Evolutionary conservation across 2,329 filamentous ascomycete genomes (phyloP).

Genomic region (Amesomyces nigricolor): DNA sequence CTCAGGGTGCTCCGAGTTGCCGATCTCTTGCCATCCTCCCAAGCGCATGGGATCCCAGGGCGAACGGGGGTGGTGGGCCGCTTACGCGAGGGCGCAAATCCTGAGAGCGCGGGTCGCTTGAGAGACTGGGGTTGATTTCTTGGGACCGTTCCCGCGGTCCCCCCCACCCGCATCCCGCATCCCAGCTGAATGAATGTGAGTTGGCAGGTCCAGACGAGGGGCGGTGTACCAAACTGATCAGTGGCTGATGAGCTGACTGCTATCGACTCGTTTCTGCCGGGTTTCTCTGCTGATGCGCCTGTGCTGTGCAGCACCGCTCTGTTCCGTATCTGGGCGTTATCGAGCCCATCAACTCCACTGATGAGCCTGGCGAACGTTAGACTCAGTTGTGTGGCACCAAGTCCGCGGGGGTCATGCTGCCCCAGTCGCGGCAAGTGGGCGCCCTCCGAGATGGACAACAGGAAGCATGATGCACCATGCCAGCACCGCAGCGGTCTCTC

Average conservation of each 20-base stretch:
- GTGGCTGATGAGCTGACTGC: not conserved
- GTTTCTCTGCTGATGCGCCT: not conserved
- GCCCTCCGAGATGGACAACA: not conserved
- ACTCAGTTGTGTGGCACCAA: conserved; percentile 1
- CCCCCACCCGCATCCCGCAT: conserved; percentile 11
- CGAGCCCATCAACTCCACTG: not conserved
- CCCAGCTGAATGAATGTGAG: not conserved
- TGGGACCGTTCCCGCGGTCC: conserved; percentile 3
- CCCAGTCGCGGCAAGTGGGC: not conserved
- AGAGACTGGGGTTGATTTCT: conserved; percentile 5
- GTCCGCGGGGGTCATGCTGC: conserved; percentile 2
- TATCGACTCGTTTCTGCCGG: not conserved
- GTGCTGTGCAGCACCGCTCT: not conserved
- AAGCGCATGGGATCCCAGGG: conserved; percentile 14
- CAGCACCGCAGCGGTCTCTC: not conserved
- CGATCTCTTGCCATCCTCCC: conserved; percentile 11
- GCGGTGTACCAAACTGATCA: not conserved
- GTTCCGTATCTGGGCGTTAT: not conserved
- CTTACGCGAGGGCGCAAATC: conserved; percentile 16
- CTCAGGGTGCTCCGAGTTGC: not conserved
- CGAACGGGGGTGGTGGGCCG: conserved; percentile 6
- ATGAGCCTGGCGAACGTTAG: not conserved
- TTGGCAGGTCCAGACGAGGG: not conserved
- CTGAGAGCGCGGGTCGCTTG: conserved; percentile 18
- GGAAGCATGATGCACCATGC: not conserved